phyloP scores from a whole-genome alignment of 257 asterid species.

The Solanum piurae region DNA sequence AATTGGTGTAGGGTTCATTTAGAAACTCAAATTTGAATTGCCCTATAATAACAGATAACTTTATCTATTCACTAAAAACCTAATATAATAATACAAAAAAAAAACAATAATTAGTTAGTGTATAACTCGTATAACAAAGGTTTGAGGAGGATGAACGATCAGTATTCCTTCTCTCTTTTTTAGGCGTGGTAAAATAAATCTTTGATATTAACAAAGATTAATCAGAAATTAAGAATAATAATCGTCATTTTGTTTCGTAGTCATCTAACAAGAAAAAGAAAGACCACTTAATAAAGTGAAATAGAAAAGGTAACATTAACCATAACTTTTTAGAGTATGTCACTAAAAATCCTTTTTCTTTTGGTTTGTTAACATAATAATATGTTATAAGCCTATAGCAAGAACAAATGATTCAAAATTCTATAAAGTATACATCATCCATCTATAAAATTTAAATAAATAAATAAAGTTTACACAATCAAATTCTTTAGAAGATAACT shows the following conservation, averaged over 20 bases:
- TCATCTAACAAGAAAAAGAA: background rate
- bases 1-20: background rate
- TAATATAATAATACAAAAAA: background rate
- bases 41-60: background rate
- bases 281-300: background rate
- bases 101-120: background rate
- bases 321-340: background rate
- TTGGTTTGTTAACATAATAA: background rate
- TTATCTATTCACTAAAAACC: background rate
- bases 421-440: background rate
- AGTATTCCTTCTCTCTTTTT: background rate
- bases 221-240: background rate
- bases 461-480: background rate
- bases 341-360: background rate
- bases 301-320: background rate
- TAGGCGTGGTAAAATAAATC: rapidly evolving
- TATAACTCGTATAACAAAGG: background rate
- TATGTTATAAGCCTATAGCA: background rate
- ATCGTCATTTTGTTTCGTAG: background rate
- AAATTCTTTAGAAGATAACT: background rate
- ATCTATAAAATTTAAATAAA: background rate
- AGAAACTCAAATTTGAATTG: background rate
- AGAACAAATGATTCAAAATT: background rate
- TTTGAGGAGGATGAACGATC: background rate
- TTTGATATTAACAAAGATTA: background rate